Base-by-base conservation (phyloP, 352 stramenopile genomes). In the Phytophthora melonis region DNA sequence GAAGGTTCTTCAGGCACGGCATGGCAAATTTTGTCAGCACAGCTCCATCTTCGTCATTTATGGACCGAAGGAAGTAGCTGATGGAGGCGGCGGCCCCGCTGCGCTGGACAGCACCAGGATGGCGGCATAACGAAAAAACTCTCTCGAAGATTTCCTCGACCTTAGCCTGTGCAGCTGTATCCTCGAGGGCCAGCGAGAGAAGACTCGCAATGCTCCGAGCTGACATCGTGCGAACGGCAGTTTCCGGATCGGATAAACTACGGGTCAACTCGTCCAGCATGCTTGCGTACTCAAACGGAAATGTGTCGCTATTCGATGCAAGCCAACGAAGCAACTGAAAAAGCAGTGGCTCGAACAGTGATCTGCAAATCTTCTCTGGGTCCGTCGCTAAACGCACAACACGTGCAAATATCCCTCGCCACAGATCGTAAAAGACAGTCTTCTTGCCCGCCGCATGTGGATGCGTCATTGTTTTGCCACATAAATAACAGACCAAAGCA, bases 271-370 rank as follows among this genome's bases (percentile, higher is more conserved):
- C 70, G 34, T 95, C 86, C 21, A 95, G 66, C 18, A 94, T 69
- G 56, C 66, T 71, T 9, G 84, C 70, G 63, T 89, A 92, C 66
- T 96, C 89, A 59, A 90, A 92, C 9, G 86, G 85, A 66, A 84
- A 93, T 9, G 72, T 74, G 10, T 88, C 80, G 23, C 73, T 83
- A 52, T 83, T 85, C 30, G 73, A 82, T 66, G 79, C 86, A 18
- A 94, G 64, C 89, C 89, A 96, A 5, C 79, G 84, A 53, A 90
- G 66, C 27, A 95, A 50, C 71, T 96, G 88, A 30, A 94, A 92
- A 8, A 95, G 62, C 18, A 94, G 59, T 3, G 89, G 87, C 27
- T 92, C 78, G 58, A 96, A 95, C 6, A 96, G 74, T 14, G 79
- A 76, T 34, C 86, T 81, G 49, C 80, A 88, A 56, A 96, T 86